Conservation (phyloP, 164 flowering plant genomes). For the Magnolia sinica region DNA sequence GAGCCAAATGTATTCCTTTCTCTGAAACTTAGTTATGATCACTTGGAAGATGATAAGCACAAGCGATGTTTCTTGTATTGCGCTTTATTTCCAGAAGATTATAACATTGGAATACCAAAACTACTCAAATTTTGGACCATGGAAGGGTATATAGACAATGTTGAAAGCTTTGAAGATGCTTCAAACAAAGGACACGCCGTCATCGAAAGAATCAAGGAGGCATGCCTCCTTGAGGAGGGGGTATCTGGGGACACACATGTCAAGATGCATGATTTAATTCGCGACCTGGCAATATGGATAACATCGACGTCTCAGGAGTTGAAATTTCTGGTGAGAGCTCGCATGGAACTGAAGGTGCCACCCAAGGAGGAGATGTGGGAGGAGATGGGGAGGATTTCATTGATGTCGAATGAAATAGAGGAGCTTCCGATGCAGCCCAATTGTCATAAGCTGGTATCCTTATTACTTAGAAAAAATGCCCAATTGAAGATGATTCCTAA, state of each 20-base stretch:
- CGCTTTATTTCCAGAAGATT: constrained; percentile 14
- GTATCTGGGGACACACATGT: neutral
- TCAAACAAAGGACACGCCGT: constrained; percentile 19
- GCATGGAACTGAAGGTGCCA: neutral
- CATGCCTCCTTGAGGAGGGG: constrained; percentile 17
- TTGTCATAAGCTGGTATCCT: constrained; percentile 16
- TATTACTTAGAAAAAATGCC: constrained; percentile 14
- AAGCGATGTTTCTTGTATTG: constrained; percentile 9
- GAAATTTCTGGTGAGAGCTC: constrained; percentile 16
- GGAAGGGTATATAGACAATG: constrained; percentile 25
- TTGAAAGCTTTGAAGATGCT: constrained; percentile 6
- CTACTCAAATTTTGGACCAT: constrained; percentile 14
- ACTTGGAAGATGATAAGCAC: neutral
- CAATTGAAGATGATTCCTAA: constrained; percentile 2
- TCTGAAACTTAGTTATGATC: constrained; percentile 10
- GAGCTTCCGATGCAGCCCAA: constrained; percentile 6
- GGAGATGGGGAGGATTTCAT: constrained; percentile 6
- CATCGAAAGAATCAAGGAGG: constrained; percentile 16
- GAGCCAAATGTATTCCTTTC: constrained; percentile 4
- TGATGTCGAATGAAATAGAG: constrained; percentile 14
- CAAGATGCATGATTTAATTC: constrained; percentile 37
- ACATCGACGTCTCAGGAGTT: neutral
- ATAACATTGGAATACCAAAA: neutral
- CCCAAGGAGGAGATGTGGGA: constrained; percentile 7
- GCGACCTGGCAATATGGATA: constrained; percentile 27